Percentiles rank a stretch among this genome's conserved stretches.
phyloP scores from a whole-genome alignment of 768 basidiomycete species.

The Cyclocybe aegerita region DNA sequence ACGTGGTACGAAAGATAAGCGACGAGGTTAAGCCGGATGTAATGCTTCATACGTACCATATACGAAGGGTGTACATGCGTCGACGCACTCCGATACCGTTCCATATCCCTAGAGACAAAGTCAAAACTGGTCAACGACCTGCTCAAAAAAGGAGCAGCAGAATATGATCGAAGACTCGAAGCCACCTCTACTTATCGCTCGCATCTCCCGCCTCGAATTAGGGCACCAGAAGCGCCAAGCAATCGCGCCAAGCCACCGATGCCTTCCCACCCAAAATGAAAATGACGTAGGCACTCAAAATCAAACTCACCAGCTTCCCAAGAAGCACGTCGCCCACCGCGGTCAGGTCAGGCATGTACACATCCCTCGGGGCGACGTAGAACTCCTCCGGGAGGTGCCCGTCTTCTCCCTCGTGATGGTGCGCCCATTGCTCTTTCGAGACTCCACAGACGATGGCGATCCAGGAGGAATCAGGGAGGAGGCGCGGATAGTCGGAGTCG shows the following conservation, averaged over 20 bases:
- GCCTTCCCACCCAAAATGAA: too few species aligned
- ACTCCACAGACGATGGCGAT: conserved; percentile 81
- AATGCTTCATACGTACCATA: conserved; percentile 48
- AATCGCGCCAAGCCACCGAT: neutral
- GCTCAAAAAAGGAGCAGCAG: too few species aligned
- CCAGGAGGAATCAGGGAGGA: conserved; percentile 72
- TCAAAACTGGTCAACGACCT: neutral
- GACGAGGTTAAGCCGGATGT: neutral
- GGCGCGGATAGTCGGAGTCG: conserved; percentile 28
- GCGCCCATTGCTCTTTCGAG: conserved; percentile 52
- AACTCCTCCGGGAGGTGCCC: conserved; percentile 60
- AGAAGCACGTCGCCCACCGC: conserved; percentile 73
- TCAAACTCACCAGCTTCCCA: conserved; percentile 64
- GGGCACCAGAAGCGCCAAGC: neutral
- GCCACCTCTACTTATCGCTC: too few species aligned
- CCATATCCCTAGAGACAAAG: conserved; percentile 62
- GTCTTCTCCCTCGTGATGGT: conserved; percentile 26
- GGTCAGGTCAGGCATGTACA: conserved; percentile 83
- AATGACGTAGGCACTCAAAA: neutral
- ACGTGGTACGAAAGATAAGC: neutral
- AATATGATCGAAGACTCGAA: too few species aligned
- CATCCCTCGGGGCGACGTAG: conserved; percentile 72
- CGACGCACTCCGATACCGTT: conserved; percentile 78
- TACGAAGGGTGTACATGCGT: conserved; percentile 74
- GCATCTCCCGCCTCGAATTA: neutral